Conservation (phyloP, 345 rosid species). For the Euphorbia peplus region DNA sequence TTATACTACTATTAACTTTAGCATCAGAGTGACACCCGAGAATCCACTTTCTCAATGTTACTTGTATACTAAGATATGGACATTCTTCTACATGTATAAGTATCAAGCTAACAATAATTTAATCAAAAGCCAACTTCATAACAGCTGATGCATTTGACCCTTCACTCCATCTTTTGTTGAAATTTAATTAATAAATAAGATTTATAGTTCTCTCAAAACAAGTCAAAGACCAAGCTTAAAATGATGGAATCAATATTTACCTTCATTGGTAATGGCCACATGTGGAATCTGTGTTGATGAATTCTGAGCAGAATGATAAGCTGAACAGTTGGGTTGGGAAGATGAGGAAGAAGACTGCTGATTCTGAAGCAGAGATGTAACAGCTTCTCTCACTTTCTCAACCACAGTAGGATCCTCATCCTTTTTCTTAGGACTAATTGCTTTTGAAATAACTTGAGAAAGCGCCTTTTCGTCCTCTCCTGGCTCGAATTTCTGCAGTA, state of each 20-base stretch:
- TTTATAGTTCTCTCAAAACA: too few species aligned
- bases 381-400: constrained; percentile 45
- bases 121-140: too few species aligned
- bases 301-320: constrained; percentile 28
- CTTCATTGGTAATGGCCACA: constrained; percentile 39
- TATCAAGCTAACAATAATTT: too few species aligned
- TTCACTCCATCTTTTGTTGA: neutral
- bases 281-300: constrained; percentile 30
- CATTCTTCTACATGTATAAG: too few species aligned
- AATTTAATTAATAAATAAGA: neutral
- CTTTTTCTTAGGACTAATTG: constrained; percentile 52
- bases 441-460: constrained; percentile 55
- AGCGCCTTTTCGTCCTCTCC: constrained; percentile 76
- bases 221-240: neutral
- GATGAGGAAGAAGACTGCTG: constrained; percentile 30
- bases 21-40: too few species aligned
- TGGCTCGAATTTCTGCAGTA: constrained; percentile 60
- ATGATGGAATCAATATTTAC: constrained; percentile 24
- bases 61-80: too few species aligned
- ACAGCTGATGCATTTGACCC: too few species aligned
- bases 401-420: constrained; percentile 40
- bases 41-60: too few species aligned
- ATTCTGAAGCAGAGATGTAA: constrained; percentile 39
- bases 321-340: neutral
- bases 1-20: too few species aligned